These are phyloP conservation scores for Xylaria arbuscula DNA, from an alignment of 2,329 filamentous ascomycete genomes.

Conservation along the genomic window DNA sequence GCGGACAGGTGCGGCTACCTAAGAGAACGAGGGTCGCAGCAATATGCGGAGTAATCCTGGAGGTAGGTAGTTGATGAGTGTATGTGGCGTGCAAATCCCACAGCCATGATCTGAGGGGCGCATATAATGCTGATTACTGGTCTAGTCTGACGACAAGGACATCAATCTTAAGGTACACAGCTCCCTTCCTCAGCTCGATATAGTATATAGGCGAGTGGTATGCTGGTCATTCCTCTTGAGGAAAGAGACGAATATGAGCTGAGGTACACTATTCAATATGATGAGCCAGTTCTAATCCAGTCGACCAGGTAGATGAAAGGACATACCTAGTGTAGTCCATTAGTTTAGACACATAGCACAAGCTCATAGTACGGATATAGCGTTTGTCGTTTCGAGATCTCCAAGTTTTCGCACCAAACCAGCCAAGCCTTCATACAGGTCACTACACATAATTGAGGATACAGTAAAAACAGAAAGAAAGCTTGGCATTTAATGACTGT, in stretches of 20 bases:
- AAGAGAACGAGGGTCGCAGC: background rate
- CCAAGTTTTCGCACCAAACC: background rate
- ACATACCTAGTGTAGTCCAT: background rate
- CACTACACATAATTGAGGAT: background rate
- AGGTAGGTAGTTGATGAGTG: background rate
- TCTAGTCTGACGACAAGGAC: conserved; percentile 7
- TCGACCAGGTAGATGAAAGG: background rate
- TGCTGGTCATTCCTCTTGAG: background rate
- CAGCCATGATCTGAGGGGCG: conserved; percentile 21
- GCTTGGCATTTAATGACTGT: conserved; percentile 14
- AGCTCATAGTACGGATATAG: background rate
- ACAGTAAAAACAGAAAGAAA: conserved; percentile 12
- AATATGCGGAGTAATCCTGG: background rate
- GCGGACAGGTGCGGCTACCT: conserved; percentile 5
- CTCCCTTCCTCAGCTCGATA: background rate
- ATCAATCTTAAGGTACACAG: background rate
- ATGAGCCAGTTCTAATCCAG: too few species aligned
- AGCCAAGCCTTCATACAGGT: too few species aligned
- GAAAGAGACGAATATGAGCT: too few species aligned
- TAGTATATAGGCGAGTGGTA: background rate
- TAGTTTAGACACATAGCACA: background rate
- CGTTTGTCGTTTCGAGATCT: background rate
- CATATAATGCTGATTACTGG: conserved; percentile 25
- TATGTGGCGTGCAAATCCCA: conserved; percentile 14
- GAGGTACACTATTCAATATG: too few species aligned